Evolutionary conservation across 1,139 yeast genomes (phyloP).

Genomic region (Yamadazyma mexicana): DNA sequence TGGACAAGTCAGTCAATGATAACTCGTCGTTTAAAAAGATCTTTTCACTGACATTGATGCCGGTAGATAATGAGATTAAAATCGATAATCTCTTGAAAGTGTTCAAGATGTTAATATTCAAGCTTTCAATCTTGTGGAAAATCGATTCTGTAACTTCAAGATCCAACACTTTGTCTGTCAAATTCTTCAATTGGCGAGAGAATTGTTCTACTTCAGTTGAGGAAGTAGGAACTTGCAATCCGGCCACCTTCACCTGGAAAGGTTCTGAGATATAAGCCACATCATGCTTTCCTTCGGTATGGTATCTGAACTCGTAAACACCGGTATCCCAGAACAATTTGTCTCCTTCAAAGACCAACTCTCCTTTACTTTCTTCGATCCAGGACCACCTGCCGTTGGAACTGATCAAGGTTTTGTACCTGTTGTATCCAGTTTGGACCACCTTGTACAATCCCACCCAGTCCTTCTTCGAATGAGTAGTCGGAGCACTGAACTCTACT

Average conservation of each 20-base stretch:
- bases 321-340: conserved; percentile 70
- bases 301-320: conserved; percentile 75
- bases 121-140: conserved; percentile 23
- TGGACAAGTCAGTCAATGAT: conserved; percentile 34
- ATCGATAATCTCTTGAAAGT: conserved; percentile 34
- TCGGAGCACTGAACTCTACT: conserved; percentile 60
- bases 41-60: conserved; percentile 39
- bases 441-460: conserved; percentile 82
- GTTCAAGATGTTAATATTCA: conserved; percentile 30
- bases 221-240: conserved; percentile 36
- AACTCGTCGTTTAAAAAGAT: conserved; percentile 39
- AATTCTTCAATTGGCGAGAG: conserved; percentile 31
- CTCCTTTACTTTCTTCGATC: conserved; percentile 43
- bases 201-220: conserved; percentile 23
- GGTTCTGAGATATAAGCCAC: conserved; percentile 69
- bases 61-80: conserved; percentile 38
- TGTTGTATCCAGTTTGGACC: conserved; percentile 59
- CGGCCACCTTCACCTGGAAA: conserved; percentile 58
- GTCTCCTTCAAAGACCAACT: conserved; percentile 50
- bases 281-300: conserved; percentile 67
- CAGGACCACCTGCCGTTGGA: conserved; percentile 75
- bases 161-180: conserved; percentile 34
- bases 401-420: conserved; percentile 59
- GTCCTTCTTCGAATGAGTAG: conserved; percentile 45
- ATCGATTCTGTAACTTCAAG: conserved; percentile 31